Evolutionary conservation across 805 yeast species (phyloP), one percentile per base, ranked within the genome.

Genomic region (Yamadazyma phyllophila): DNA sequence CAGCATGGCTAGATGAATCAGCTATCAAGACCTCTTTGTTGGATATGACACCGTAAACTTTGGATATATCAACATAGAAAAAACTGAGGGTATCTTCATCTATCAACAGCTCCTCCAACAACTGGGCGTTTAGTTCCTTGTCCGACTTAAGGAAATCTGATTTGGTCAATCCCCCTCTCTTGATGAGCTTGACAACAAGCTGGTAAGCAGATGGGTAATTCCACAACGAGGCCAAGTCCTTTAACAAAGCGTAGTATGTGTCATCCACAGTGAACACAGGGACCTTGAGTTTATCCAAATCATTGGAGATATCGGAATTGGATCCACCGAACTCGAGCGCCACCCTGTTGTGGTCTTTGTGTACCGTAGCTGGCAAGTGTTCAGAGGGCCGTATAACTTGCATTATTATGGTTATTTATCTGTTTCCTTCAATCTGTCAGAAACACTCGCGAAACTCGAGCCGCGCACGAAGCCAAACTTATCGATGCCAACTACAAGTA

Each of bases 171-270:
- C 52, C 48, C 1, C 49, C 30, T 6, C 49, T 43, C 41, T 61
- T 62, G 14, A 63, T 47, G 7, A 69, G 31, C 45, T 57, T 58
- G n/a, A 48, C 41, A 26, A 71, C 60, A 15, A 71, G 46, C 51
- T 71, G 77, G 47, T 71, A 71, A 3, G 75, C 65, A 7, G 76
- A 70, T 1, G 76, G 74, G 42, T 56, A 71, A 47, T 63, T 65
- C 72, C 73, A 71, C 8, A 62, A 43, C 24, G 26, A 34, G 7
- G 71, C 63, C 42, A 71, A 53, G 47, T 67, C 63, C 37, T 62
- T 60, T 11, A 66, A 36, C 31, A 71, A 52, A 2, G 67, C 67
- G 39, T 56, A 58, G 17, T 50, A 43, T 8, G 34, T 27, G n/a
- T 46, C 44, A 15, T 53, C 51, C 1, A 41, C 8, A 31, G 26